These are phyloP conservation scores for Macrocybe sp. DNA, from an alignment of 1,284 basidiomycete species.

Conservation along the genomic window DNA sequence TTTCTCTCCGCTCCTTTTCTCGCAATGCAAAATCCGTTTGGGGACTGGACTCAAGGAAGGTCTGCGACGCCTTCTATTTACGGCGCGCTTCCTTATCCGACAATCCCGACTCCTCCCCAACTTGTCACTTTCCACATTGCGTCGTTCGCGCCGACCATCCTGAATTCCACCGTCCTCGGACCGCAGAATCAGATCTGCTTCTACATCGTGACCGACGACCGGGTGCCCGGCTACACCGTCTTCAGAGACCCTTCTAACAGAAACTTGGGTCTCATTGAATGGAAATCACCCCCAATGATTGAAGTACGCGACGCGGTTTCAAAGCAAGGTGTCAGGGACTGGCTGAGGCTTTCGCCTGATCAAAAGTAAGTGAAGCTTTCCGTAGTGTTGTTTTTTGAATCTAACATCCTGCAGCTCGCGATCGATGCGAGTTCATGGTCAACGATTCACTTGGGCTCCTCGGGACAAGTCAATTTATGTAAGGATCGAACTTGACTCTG, in stretches of 20 bases:
- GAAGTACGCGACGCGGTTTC: slow-evolving; percentile 48
- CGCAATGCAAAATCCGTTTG: no score
- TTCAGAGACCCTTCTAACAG: slow-evolving; percentile 45
- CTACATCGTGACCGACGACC: slow-evolving; percentile 40
- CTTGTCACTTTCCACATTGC: slow-evolving; percentile 46
- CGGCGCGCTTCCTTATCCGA: slow-evolving; percentile 56
- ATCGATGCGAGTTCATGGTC: slow-evolving; percentile 32
- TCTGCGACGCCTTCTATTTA: slow-evolving; percentile 43
- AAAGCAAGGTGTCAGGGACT: slow-evolving; percentile 39
- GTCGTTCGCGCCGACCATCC: slow-evolving; percentile 42
- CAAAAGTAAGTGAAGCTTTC: slow-evolving; percentile 36
- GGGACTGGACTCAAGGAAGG: not conserved
- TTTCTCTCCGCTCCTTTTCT: no score
- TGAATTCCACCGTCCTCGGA: slow-evolving; percentile 50
- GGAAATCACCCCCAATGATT: slow-evolving; percentile 48
- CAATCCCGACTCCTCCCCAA: slow-evolving; percentile 28
- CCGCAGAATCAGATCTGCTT: slow-evolving; percentile 38
- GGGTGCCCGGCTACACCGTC: slow-evolving; percentile 47
- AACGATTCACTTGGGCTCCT: slow-evolving; percentile 34
- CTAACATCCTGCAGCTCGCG: slow-evolving; percentile 21
- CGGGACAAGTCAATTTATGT: slow-evolving; percentile 35
- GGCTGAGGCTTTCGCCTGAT: slow-evolving; percentile 50
- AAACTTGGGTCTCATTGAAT: slow-evolving; percentile 53
- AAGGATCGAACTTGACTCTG: slow-evolving; percentile 10
- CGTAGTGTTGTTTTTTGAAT: slow-evolving; percentile 1